These are phyloP conservation scores for Fusarium udum DNA, from an alignment of 2,329 filamentous ascomycete species.

Conservation along the genomic window DNA sequence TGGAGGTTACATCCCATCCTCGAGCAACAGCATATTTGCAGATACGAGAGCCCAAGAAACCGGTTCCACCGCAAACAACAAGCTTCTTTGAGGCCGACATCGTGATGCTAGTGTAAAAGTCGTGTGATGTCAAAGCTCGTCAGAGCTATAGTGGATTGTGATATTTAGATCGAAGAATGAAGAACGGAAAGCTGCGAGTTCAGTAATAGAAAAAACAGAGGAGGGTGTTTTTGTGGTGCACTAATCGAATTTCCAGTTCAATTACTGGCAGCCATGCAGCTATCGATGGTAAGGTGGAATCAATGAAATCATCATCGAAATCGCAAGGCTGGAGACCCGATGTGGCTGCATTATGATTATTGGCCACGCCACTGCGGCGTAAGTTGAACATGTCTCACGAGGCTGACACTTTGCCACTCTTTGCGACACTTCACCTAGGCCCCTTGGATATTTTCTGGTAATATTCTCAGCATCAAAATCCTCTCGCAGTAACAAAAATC, in stretches of 20 bases:
- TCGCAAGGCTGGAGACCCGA: conserved; percentile 31
- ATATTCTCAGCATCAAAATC: neutral
- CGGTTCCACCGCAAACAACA: conserved; percentile 92
- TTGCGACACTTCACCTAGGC: neutral
- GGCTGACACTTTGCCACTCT: conserved; percentile 14
- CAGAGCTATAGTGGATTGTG: conserved; percentile 10
- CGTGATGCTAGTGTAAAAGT: conserved; percentile 42
- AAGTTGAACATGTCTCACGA: neutral
- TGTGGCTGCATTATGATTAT: conserved; percentile 27
- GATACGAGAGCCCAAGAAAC: conserved; percentile 88
- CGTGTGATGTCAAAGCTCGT: conserved; percentile 30
- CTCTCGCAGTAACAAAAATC: neutral
- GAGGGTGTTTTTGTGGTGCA: neutral
- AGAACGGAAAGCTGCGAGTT: neutral
- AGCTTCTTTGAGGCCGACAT: conserved; percentile 77
- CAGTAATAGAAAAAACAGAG: neutral
- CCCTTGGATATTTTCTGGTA: neutral
- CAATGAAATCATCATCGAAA: conserved; percentile 43
- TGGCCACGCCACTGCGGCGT: conserved; percentile 25
- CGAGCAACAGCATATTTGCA: conserved; percentile 87
- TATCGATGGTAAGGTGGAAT: conserved; percentile 28
- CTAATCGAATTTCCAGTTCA: conserved; percentile 21
- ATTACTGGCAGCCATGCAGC: neutral
- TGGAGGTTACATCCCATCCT: conserved; percentile 91
- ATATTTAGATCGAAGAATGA: neutral